A percentile compares a stretch with the other conserved stretches of the same genome.
Conservation (phyloP, 495 filamentous ascomycete genomes). For the Aspergillus sparsus region DNA sequence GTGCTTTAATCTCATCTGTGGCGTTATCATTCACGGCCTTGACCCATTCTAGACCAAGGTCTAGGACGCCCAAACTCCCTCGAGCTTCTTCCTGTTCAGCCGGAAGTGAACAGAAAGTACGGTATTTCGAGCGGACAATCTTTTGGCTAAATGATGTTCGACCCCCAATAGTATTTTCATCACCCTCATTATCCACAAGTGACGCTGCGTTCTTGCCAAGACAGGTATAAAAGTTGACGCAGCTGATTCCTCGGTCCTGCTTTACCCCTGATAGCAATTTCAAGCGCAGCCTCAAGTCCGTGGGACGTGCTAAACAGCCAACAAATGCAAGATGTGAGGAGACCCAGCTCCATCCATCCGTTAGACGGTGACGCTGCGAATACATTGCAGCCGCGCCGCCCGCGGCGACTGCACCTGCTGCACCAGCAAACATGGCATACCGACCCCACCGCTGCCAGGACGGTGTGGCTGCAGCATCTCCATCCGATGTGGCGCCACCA, state of each 20-base stretch:
- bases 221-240: conserved; percentile 79
- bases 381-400: conserved; percentile 89
- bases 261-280: conserved; percentile 55
- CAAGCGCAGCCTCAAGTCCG: conserved; percentile 73
- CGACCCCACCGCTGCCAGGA: conserved; percentile 75
- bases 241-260: conserved; percentile 59
- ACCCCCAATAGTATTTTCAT: conserved; percentile 11
- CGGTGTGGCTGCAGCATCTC: conserved; percentile 56
- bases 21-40: conserved; percentile 76
- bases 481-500: conserved; percentile 35
- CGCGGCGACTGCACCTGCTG: conserved; percentile 76
- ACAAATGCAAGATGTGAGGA: conserved; percentile 94
- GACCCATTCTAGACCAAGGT: conserved; percentile 54
- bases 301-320: conserved; percentile 75
- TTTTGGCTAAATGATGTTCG: conserved; percentile 40
- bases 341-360: conserved; percentile 73
- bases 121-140: conserved; percentile 50
- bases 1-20: conserved; percentile 75
- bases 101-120: conserved; percentile 87
- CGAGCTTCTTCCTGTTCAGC: conserved; percentile 47
- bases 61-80: conserved; percentile 18
- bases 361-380: conserved; percentile 74
- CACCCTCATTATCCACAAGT: conserved; percentile 35
- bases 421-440: conserved; percentile 80
- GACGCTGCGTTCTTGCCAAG: conserved; percentile 64